Conservation (phyloP, 2,329 filamentous ascomycete species). For the Sarocladium kiliense region DNA sequence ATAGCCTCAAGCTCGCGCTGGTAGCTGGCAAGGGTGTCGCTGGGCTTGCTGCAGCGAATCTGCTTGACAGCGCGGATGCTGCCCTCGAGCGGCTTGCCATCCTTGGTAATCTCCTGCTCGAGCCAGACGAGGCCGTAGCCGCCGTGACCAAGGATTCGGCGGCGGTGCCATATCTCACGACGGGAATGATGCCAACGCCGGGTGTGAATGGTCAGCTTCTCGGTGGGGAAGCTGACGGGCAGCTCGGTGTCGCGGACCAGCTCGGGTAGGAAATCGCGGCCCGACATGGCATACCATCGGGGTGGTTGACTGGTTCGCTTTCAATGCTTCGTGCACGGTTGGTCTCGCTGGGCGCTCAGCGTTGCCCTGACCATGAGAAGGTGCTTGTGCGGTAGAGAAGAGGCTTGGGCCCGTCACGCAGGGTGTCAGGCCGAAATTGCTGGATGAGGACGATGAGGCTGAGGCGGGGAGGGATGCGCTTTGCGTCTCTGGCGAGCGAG, state of each 20-base stretch:
- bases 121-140: background rate
- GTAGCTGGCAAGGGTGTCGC: background rate
- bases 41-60: background rate
- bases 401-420: too few relatives aligned
- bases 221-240: background rate
- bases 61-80: background rate
- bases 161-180: background rate
- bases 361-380: too few relatives aligned
- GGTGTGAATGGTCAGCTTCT: background rate
- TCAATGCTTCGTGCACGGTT: too few relatives aligned
- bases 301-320: too few relatives aligned
- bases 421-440: too few relatives aligned
- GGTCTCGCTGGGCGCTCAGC: too few relatives aligned
- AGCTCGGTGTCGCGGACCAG: background rate
- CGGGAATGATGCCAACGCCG: background rate
- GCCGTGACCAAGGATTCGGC: background rate
- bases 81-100: background rate
- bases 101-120: background rate
- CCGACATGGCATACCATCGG: too few relatives aligned
- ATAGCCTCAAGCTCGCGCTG: slow-evolving; percentile 3
- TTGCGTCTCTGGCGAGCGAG: too few relatives aligned
- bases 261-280: too few relatives aligned
- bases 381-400: too few relatives aligned
- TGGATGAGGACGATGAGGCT: too few relatives aligned
- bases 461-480: too few relatives aligned